Percentiles rank a stretch among this genome's conserved stretches.
These are phyloP conservation scores for Colletotrichum gloeosporioides DNA, from an alignment of 2,329 filamentous ascomycete genomes.

Conservation along the genomic window DNA sequence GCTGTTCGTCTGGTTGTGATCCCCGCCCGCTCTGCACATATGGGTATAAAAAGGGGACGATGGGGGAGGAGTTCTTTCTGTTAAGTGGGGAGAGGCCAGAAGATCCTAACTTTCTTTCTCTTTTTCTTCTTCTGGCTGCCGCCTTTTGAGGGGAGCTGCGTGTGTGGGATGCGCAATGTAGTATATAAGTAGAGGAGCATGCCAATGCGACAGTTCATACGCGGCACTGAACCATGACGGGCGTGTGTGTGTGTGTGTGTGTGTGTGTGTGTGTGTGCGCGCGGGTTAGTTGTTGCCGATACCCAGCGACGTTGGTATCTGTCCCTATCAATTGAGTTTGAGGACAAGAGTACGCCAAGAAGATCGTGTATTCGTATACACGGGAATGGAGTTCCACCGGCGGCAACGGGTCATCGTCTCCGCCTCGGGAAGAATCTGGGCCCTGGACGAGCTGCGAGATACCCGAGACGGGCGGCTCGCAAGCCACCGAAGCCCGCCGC, in stretches of 20 bases:
- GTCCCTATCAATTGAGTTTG: rapidly evolving
- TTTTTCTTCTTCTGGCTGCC: background rate
- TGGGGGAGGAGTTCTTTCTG: background rate
- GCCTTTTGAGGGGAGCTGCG: background rate
- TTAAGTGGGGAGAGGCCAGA: background rate
- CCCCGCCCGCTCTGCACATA: background rate
- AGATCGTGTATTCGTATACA: background rate
- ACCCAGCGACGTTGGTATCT: background rate
- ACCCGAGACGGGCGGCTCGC: background rate
- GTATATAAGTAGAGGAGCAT: constrained; percentile 20
- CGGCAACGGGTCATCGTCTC: background rate
- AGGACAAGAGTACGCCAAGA: background rate
- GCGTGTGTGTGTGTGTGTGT: too few relatives aligned
- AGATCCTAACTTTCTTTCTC: background rate
- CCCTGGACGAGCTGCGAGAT: background rate
- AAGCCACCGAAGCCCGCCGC: background rate
- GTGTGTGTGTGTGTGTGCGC: background rate
- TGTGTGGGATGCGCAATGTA: background rate
- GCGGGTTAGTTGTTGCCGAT: background rate
- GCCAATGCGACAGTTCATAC: background rate
- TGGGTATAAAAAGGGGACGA: background rate
- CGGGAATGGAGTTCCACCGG: background rate
- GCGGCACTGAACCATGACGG: background rate
- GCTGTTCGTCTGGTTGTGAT: constrained; percentile 1
- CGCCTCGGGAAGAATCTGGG: background rate